A percentile compares a stretch with the other conserved stretches of the same genome.
Evolutionary conservation across 2,329 filamentous ascomycete genomes (phyloP).

Genomic region (Magnaporthiopsis rhizophila): DNA sequence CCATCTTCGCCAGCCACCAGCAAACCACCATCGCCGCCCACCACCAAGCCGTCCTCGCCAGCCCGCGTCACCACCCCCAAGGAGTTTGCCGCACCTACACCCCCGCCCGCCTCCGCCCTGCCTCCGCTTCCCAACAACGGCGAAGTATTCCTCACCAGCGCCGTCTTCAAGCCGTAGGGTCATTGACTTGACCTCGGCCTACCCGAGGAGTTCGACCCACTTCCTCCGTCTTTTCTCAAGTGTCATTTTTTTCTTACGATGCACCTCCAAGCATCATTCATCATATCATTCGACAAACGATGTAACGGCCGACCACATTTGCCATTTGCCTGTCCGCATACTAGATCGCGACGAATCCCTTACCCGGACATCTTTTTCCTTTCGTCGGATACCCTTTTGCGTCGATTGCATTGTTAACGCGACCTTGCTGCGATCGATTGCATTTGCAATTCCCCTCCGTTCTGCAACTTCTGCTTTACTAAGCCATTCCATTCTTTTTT

Average conservation of each 20-base stretch:
- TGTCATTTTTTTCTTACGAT: constrained; percentile 3
- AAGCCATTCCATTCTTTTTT: not conserved
- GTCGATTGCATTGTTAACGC: not conserved
- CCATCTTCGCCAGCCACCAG: constrained; percentile 7
- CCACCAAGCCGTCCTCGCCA: constrained; percentile 9
- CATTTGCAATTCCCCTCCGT: not conserved
- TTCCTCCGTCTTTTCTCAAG: not conserved
- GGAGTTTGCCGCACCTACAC: not conserved
- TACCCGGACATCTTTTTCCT: constrained; percentile 1
- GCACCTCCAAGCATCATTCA: constrained; percentile 7
- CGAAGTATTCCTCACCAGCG: constrained; percentile 38
- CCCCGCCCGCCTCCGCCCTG: not conserved
- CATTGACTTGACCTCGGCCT: not conserved
- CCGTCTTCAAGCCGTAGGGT: constrained; percentile 37
- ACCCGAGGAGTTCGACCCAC: not conserved
- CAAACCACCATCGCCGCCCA: constrained; percentile 5
- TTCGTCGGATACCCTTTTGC: not conserved
- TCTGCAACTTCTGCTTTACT: not conserved
- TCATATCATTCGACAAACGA: constrained; percentile 9
- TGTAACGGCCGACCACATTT: constrained; percentile 11
- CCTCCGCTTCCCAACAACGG: constrained; percentile 14
- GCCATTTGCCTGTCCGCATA: constrained; percentile 3
- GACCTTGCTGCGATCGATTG: not conserved
- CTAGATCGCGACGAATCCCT: not conserved
- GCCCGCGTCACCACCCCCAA: not conserved